phyloP scores from a whole-genome alignment of 2,329 filamentous ascomycete species.

The Hortaea werneckii region DNA sequence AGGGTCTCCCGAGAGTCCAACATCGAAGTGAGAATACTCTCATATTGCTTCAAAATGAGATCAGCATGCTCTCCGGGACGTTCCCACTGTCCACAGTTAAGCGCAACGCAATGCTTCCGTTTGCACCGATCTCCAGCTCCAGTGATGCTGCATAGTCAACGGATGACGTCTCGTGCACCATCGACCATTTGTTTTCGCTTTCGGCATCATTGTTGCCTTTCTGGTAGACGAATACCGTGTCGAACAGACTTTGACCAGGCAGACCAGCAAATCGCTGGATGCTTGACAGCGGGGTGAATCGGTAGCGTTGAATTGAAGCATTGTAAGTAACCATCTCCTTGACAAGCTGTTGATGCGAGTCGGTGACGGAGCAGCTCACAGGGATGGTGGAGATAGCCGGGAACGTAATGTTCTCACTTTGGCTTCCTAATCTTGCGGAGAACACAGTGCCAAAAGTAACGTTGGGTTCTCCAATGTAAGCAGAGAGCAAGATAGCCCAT shows the following conservation, averaged over 20 bases:
- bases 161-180: conserved; percentile 55
- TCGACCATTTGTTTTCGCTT: conserved; percentile 40
- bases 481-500: conserved; percentile 65
- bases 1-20: conserved; percentile 22
- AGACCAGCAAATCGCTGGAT: conserved; percentile 64
- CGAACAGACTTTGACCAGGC: conserved; percentile 59
- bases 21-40: conserved; percentile 41
- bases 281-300: conserved; percentile 58
- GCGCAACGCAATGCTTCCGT: conserved; percentile 47
- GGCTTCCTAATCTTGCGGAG: conserved; percentile 57
- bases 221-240: conserved; percentile 79
- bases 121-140: conserved; percentile 54
- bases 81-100: conserved; percentile 56
- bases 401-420: conserved; percentile 53
- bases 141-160: conserved; percentile 74
- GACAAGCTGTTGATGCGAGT: conserved; percentile 49
- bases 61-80: conserved; percentile 59
- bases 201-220: conserved; percentile 33
- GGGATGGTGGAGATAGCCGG: conserved; percentile 79
- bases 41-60: conserved; percentile 61
- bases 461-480: conserved; percentile 63
- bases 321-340: conserved; percentile 56
- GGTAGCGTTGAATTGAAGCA: conserved; percentile 54
- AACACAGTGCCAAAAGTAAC: conserved; percentile 74
- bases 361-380: conserved; percentile 47